Conservation (phyloP, 2,329 filamentous ascomycete species). For the Pochonia chlamydosporia region DNA sequence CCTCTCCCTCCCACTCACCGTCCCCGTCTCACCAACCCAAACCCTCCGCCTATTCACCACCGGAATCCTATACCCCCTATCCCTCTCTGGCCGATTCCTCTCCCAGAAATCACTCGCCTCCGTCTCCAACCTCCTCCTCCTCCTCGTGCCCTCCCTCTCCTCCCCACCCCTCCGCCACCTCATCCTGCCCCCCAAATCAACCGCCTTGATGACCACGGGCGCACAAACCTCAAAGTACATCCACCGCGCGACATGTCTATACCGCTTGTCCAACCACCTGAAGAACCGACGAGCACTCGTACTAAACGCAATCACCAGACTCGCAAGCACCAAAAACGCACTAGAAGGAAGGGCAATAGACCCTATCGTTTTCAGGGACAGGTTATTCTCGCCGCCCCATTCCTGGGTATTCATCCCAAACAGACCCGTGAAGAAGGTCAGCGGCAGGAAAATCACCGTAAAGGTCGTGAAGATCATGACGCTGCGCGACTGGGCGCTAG, state of each 20-base stretch:
- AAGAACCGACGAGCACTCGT: conserved; percentile 32
- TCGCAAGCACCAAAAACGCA: conserved; percentile 39
- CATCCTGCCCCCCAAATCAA: conserved; percentile 7
- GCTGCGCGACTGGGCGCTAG: conserved; percentile 54
- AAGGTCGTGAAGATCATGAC: conserved; percentile 63
- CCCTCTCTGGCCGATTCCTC: conserved; percentile 31
- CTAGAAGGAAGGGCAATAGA: conserved; percentile 43
- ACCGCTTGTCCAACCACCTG: conserved; percentile 15
- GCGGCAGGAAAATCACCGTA: conserved; percentile 56
- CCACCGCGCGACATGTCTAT: conserved; percentile 12
- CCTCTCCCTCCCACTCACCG: not conserved
- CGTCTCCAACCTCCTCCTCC: conserved; percentile 19
- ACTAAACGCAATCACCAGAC: conserved; percentile 52
- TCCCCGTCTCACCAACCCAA: not conserved
- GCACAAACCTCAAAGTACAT: conserved; percentile 16
- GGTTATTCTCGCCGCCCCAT: conserved; percentile 46
- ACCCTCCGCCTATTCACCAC: conserved; percentile 27
- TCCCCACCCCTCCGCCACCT: conserved; percentile 12
- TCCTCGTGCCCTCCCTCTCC: conserved; percentile 10
- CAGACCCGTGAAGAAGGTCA: conserved; percentile 59
- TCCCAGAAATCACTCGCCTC: conserved; percentile 38
- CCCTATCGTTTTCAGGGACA: conserved; percentile 39
- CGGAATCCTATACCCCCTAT: conserved; percentile 32
- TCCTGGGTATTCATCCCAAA: conserved; percentile 61
- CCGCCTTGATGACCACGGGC: conserved; percentile 13